Evolutionary conservation across 805 yeast species (phyloP), one percentile per base, ranked within the genome.

Genomic region (Metschnikowia henanensis): DNA sequence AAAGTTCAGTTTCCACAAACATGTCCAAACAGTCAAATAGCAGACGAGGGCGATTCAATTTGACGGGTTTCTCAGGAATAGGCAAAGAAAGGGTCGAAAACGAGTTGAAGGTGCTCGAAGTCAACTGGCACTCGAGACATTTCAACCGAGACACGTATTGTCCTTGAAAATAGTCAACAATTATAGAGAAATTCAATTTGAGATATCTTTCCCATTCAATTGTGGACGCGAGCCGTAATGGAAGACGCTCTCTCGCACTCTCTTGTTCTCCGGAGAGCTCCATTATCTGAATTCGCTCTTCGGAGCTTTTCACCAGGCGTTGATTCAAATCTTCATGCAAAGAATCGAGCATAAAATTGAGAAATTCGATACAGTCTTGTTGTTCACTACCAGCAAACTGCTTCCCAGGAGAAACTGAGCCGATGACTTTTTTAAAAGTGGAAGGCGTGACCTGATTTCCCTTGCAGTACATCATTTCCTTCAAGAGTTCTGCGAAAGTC

Each of bases 191-290:
- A 59, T 91, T 89, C 17, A 87, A 76, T 45, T 81, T 82, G 43
- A 88, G 67, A 59, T 89, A 89, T 45, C 95, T 70, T 57, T 87
- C 96, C 98, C 98, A 91, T 60, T 91, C 97, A 38, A 89, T 79
- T 0, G 94, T 79, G 0, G 96, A 83, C 0, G 96, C 97, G 20
- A 86, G 70, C 45, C 96, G 73, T 2, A 89, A 73, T 0, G 95
- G 85, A 56, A 88, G 64, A 21, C 65, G 64, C 58, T 91, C 98
- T 34, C 97, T 71, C 13, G 75, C 66, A 29, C 70, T 70, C 58
- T 90, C 97, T 49, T 90, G 94, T 40, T 77, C 82, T 0, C 66
- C 66, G 6, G 75, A 64, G 22, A 72, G 58, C 39, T 79, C 81
- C 12, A 83, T 78, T 10, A 71, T 62, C 3, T 60, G 56, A 36